Evolutionary conservation across 768 basidiomycete species (phyloP).

Genomic region (Termitomyces sp.): DNA sequence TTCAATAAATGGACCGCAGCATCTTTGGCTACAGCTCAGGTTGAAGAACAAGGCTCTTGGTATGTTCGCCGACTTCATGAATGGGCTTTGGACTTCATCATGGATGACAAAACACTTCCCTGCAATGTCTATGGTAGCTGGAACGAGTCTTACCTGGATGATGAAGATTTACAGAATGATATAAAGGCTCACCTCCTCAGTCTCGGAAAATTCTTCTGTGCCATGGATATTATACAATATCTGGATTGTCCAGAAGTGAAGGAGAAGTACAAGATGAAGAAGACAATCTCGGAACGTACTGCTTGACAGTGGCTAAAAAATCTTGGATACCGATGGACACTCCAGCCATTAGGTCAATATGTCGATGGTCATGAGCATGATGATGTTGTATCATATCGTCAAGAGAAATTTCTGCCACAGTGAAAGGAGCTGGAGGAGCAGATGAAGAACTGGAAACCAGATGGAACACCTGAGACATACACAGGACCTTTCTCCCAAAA

Average conservation of each 20-base stretch:
- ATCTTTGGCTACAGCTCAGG: neutral
- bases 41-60: constrained; percentile 2
- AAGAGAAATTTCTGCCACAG: constrained; percentile 22
- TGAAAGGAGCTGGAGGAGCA: constrained; percentile 15
- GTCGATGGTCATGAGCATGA: constrained; percentile 33
- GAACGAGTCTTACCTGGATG: no score
- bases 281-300: constrained; percentile 19
- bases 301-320: constrained; percentile 31
- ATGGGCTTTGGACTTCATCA: constrained; percentile 2
- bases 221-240: constrained; percentile 6
- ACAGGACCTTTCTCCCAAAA: neutral
- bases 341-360: constrained; percentile 28
- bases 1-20: no score
- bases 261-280: constrained; percentile 9
- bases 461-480: constrained; percentile 9
- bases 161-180: neutral
- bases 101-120: constrained; percentile 5
- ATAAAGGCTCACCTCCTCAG: neutral
- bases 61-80: constrained; percentile 9
- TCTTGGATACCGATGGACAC: constrained; percentile 27
- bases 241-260: constrained; percentile 9
- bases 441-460: constrained; percentile 14
- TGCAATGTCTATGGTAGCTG: no score
- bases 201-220: neutral
- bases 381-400: constrained; percentile 32